phyloP scores from a whole-genome alignment of 2,329 filamentous ascomycete species.

The Geosmithia flava region DNA sequence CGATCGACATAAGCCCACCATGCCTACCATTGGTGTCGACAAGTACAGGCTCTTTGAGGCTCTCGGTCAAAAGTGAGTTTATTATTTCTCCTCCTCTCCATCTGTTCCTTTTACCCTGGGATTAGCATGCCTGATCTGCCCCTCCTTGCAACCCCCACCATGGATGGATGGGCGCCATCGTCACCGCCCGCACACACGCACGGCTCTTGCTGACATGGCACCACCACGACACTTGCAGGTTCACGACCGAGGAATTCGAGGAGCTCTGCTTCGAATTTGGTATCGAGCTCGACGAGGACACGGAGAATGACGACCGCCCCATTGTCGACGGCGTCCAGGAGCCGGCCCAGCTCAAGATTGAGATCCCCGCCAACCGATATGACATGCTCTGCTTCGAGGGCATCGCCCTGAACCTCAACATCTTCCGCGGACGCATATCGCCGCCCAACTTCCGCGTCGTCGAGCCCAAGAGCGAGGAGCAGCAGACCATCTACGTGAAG shows the following conservation, averaged over 20 bases:
- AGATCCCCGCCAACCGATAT: constrained; percentile 90
- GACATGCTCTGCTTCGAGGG: constrained; percentile 97
- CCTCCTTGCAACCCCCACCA: constrained; percentile 5
- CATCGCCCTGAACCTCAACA: constrained; percentile 88
- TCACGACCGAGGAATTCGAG: constrained; percentile 90
- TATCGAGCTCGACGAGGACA: constrained; percentile 96
- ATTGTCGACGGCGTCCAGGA: constrained; percentile 70
- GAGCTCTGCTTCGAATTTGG: constrained; percentile 97
- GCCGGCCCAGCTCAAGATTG: constrained; percentile 89
- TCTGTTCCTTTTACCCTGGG: constrained; percentile 1
- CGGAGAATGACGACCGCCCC: constrained; percentile 61
- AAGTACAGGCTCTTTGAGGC: constrained; percentile 93
- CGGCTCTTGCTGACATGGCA: background rate
- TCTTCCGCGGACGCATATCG: constrained; percentile 69
- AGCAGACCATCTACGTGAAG: constrained; percentile 71
- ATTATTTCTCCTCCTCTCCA: background rate
- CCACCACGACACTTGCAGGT: constrained; percentile 31
- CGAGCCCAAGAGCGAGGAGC: constrained; percentile 57
- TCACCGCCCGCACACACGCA: background rate
- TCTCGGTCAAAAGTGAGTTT: constrained; percentile 65
- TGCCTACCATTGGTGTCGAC: constrained; percentile 96
- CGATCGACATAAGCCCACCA: constrained; percentile 25
- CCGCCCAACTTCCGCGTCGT: constrained; percentile 72
- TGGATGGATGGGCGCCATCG: constrained; percentile 3
- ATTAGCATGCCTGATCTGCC: constrained; percentile 6